phyloP scores from a whole-genome alignment of 345 rosid genomes.

The Linum usitatissimum region DNA sequence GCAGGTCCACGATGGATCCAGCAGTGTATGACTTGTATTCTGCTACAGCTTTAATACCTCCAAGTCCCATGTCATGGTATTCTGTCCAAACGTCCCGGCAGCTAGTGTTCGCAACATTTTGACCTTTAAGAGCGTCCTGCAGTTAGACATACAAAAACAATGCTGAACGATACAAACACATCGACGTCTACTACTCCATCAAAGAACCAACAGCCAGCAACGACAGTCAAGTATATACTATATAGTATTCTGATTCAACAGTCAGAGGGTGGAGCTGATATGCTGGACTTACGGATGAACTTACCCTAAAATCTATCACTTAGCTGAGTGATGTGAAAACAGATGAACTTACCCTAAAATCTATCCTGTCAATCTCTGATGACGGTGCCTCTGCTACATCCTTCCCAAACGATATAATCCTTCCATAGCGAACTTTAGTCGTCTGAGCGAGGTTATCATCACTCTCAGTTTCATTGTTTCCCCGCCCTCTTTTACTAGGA shows the following conservation, averaged over 20 bases:
- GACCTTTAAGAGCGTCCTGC: slow-evolving; percentile 42
- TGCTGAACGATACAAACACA: not conserved
- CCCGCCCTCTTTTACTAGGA: slow-evolving; percentile 22
- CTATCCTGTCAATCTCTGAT: slow-evolving; percentile 36
- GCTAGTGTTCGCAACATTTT: slow-evolving; percentile 21
- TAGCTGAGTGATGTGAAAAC: not conserved
- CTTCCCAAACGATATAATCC: slow-evolving; percentile 57
- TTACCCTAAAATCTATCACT: slow-evolving; percentile 41
- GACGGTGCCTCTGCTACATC: slow-evolving; percentile 38
- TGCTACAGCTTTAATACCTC: slow-evolving; percentile 36
- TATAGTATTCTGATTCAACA: no score
- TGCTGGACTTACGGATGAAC: slow-evolving; percentile 1
- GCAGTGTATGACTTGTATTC: slow-evolving; percentile 49
- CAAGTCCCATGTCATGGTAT: slow-evolving; percentile 44
- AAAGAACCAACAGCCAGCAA: no score
- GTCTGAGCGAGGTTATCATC: slow-evolving; percentile 6
- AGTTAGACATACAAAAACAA: slow-evolving; percentile 7
- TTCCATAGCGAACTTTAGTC: slow-evolving; percentile 36
- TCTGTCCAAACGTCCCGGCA: slow-evolving; percentile 55
- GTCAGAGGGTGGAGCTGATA: no score
- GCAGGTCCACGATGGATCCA: slow-evolving; percentile 44
- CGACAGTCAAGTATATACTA: no score
- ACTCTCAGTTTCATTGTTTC: slow-evolving; percentile 18
- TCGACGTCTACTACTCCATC: no score
- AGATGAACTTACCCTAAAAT: slow-evolving; percentile 41